Conservation (phyloP, 345 rosid genomes). For the Euphorbia peplus region DNA sequence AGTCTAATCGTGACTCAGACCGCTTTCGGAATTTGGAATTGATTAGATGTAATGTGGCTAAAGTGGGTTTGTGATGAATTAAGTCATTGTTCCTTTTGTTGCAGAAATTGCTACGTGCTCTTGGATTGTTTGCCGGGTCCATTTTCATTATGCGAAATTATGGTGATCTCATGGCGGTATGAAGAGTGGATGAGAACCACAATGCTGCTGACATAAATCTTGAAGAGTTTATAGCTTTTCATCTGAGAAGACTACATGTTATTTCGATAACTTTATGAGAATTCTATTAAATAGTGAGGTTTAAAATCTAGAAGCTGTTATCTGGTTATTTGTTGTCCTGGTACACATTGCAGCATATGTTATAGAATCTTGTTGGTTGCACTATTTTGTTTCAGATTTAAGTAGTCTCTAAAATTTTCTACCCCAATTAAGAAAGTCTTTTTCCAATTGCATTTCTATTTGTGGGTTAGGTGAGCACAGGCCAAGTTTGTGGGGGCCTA, state of each 20-base stretch:
- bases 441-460: no score
- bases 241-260: not conserved
- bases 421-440: not conserved
- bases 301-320: not conserved
- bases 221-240: not conserved
- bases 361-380: not conserved
- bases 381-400: no score
- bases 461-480: no score
- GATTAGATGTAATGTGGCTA: not conserved
- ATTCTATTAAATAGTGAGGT: not conserved
- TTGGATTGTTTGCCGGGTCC: constrained; percentile 72
- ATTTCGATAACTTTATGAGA: not conserved
- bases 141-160: constrained; percentile 73
- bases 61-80: not conserved
- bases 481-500: no score
- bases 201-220: not conserved
- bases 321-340: not conserved
- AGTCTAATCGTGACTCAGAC: not conserved
- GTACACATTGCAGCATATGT: not conserved
- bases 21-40: not conserved
- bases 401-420: no score
- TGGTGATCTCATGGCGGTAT: constrained; percentile 87
- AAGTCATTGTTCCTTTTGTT: not conserved
- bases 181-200: constrained; percentile 10
- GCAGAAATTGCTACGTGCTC: constrained; percentile 76